Percentiles rank a stretch among this genome's conserved stretches.
These are phyloP conservation scores for Wickerhamomyces canadensis DNA, from an alignment of 805 yeast species.

Conservation along the genomic window DNA sequence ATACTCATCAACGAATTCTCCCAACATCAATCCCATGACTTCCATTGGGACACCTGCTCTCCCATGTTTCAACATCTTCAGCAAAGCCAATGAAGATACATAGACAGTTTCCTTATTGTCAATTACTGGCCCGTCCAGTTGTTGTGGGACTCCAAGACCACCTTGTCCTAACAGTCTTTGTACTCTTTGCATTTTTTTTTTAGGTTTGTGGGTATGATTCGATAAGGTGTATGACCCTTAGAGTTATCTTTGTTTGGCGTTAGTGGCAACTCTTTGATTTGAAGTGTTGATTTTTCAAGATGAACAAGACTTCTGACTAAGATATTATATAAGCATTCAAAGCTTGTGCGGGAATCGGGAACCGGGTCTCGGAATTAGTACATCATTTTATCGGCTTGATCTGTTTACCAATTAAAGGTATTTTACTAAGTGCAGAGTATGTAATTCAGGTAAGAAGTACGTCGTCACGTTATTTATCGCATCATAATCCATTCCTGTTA, in stretches of 20 bases:
- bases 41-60: constrained; percentile 88
- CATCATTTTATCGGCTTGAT: too few relatives aligned
- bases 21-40: constrained; percentile 97
- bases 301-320: too few relatives aligned
- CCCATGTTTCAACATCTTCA: constrained; percentile 97
- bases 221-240: too few relatives aligned
- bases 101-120: constrained; percentile 96
- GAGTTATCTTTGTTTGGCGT: background rate
- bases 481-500: too few relatives aligned
- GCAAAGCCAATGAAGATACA: constrained; percentile 88
- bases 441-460: too few relatives aligned
- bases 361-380: too few relatives aligned
- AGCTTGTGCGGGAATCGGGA: too few relatives aligned
- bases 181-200: constrained; percentile 39
- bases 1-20: constrained; percentile 95
- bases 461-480: too few relatives aligned
- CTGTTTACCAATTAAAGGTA: too few relatives aligned
- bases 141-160: constrained; percentile 41
- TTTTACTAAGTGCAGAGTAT: too few relatives aligned
- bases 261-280: background rate
- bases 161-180: constrained; percentile 36
- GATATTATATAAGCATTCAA: too few relatives aligned
- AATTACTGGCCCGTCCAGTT: constrained; percentile 73
- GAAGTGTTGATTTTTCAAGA: constrained; percentile 1
- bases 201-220: background rate